Conservation (phyloP, 2,329 filamentous ascomycete species). For the Colletotrichum filicis region DNA sequence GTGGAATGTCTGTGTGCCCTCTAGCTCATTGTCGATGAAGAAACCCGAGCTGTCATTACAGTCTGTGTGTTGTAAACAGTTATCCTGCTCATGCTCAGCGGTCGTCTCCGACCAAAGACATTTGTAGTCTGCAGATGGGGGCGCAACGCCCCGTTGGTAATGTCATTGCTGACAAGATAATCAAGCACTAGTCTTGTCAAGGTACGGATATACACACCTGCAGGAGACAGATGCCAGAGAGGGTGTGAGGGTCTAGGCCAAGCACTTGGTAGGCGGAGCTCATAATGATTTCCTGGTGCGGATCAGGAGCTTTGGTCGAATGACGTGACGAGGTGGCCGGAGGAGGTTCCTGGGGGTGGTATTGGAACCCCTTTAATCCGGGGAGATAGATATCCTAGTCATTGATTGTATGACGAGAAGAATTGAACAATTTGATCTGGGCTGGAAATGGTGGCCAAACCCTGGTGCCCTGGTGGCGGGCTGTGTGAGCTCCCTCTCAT, state of each 20-base stretch:
- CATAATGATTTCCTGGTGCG: conserved; percentile 1
- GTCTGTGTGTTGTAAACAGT: neutral
- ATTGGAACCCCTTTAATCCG: conserved; percentile 23
- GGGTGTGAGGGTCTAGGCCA: neutral
- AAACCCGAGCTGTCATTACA: neutral
- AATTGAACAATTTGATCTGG: conserved; percentile 8
- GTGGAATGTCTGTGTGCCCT: neutral
- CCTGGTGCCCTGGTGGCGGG: conserved; percentile 9
- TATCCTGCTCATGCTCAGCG: neutral
- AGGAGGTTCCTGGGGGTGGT: conserved; percentile 11
- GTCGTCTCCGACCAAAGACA: neutral
- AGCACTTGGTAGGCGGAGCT: conserved; percentile 12
- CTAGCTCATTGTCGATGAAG: neutral
- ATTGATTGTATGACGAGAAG: conserved; percentile 4
- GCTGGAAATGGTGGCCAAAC: neutral
- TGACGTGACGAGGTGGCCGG: conserved; percentile 22
- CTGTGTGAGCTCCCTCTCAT: neutral
- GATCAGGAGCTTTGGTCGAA: conserved; percentile 12
- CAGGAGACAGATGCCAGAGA: neutral
- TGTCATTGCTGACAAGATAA: conserved; percentile 2
- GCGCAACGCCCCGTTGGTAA: neutral
- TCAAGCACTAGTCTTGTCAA: neutral
- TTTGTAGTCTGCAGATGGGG: neutral
- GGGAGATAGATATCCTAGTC: conserved; percentile 16
- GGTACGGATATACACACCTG: neutral